Evolutionary conservation across 495 filamentous ascomycete genomes (phyloP).

Genomic region (Neurospora sp.): DNA sequence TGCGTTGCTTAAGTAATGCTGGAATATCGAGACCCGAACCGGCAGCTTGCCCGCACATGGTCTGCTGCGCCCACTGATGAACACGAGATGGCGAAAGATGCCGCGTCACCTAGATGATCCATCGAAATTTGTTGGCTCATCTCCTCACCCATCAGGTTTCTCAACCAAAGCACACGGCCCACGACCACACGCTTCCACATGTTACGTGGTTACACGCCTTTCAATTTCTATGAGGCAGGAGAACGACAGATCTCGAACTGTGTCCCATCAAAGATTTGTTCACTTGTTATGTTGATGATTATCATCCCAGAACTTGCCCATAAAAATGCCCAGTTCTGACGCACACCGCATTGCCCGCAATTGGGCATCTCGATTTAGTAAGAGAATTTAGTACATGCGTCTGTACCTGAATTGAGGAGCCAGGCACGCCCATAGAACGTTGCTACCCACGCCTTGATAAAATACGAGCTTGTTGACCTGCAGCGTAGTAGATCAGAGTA

Average conservation of each 20-base stretch:
- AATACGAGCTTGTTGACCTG: not conserved
- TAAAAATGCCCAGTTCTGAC: too few species aligned
- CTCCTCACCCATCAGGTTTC: not conserved
- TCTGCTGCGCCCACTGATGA: constrained; percentile 2
- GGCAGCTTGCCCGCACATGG: not conserved
- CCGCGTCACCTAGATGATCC: not conserved
- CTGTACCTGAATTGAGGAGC: not conserved
- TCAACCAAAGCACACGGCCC: not conserved
- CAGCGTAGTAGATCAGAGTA: not conserved
- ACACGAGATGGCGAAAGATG: not conserved
- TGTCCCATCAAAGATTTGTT: not conserved
- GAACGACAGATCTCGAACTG: not conserved
- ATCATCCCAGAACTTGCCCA: not conserved
- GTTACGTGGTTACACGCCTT: not conserved
- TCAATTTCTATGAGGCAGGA: not conserved
- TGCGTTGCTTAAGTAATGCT: not conserved
- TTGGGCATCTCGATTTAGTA: not conserved
- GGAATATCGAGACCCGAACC: not conserved
- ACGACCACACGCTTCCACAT: not conserved
- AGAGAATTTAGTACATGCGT: not conserved
- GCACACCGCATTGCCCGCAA: not conserved
- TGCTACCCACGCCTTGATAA: not conserved
- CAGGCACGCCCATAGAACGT: not conserved
- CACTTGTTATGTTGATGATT: not conserved
- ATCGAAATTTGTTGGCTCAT: not conserved